Evolutionary conservation across 257 asterid genomes (phyloP).

Genomic region (Linaria vulgaris): DNA sequence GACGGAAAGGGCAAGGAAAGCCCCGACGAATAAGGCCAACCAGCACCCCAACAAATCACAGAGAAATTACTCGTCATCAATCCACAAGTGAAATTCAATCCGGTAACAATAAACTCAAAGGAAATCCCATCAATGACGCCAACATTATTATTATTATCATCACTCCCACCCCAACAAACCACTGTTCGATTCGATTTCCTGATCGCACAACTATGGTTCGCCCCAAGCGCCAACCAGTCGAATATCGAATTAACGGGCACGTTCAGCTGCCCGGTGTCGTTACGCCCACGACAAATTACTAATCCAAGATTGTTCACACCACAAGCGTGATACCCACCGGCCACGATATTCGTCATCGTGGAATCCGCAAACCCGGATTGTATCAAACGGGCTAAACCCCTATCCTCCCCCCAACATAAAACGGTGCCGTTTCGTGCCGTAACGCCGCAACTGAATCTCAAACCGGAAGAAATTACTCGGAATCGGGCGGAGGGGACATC

Average conservation of each 20-base stretch:
- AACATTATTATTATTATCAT: conserved; percentile 23
- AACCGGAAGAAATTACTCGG: conserved; percentile 53
- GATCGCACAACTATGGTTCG: conserved; percentile 62
- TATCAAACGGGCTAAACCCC: conserved; percentile 29
- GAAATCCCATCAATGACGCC: conserved; percentile 31
- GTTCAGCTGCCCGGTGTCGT: conserved; percentile 51
- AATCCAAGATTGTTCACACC: conserved; percentile 48
- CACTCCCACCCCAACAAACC: conserved; percentile 78
- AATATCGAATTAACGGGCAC: conserved; percentile 40
- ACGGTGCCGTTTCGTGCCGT: conserved; percentile 34
- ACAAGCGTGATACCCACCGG: conserved; percentile 70
- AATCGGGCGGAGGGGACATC: conserved; percentile 10
- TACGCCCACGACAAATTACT: conserved; percentile 61
- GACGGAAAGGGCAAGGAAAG: conserved; percentile 43
- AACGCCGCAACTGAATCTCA: conserved; percentile 68
- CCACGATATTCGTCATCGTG: conserved; percentile 53
- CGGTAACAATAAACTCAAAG: conserved; percentile 73
- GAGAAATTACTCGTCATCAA: conserved; percentile 59
- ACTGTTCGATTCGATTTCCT: conserved; percentile 53
- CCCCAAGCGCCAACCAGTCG: conserved; percentile 61
- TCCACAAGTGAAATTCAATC: conserved; percentile 72
- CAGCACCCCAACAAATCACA: conserved; percentile 80
- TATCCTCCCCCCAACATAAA: conserved; percentile 60
- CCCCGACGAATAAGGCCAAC: conserved; percentile 55
- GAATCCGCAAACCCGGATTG: conserved; percentile 43